Evolutionary conservation across 2,329 filamentous ascomycete species (phyloP).

Genomic region (Pseudogymnoascus sp.): DNA sequence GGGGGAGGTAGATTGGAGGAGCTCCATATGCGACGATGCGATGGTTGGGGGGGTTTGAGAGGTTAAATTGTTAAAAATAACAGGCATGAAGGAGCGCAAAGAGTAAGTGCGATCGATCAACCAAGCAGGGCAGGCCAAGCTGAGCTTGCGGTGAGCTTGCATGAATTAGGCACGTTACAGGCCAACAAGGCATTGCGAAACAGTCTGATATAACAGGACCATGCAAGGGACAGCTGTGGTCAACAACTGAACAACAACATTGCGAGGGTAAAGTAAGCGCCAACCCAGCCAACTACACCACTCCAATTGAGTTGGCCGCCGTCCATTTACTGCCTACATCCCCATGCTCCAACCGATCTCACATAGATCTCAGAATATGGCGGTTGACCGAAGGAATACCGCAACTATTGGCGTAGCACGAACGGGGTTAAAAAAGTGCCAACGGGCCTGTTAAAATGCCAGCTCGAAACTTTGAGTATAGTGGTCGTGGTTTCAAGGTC

Average conservation of each 20-base stretch:
- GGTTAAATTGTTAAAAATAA: not conserved
- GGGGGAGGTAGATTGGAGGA: conserved; percentile 1
- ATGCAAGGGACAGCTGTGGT: not conserved
- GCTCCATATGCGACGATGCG: not conserved
- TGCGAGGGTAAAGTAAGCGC: not conserved
- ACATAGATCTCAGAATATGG: not conserved
- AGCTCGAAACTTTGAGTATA: not conserved
- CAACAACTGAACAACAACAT: no score
- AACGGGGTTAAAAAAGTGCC: not conserved
- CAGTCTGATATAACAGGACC: not conserved
- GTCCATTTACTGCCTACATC: not conserved
- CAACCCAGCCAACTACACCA: not conserved
- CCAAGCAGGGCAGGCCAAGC: not conserved
- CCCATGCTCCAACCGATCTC: not conserved
- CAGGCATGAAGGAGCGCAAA: not conserved
- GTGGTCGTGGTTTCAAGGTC: conserved; percentile 4
- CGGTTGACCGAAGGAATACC: not conserved
- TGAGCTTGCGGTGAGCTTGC: not conserved
- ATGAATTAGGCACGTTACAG: conserved; percentile 1
- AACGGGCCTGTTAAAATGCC: not conserved
- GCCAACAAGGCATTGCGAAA: conserved; percentile 2
- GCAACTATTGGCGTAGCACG: not conserved
- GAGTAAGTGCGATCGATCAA: not conserved
- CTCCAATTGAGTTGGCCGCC: not conserved
- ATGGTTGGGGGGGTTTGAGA: not conserved